These are phyloP conservation scores for Cercospora sesami DNA, from an alignment of 2,329 filamentous ascomycete genomes.

Conservation along the genomic window DNA sequence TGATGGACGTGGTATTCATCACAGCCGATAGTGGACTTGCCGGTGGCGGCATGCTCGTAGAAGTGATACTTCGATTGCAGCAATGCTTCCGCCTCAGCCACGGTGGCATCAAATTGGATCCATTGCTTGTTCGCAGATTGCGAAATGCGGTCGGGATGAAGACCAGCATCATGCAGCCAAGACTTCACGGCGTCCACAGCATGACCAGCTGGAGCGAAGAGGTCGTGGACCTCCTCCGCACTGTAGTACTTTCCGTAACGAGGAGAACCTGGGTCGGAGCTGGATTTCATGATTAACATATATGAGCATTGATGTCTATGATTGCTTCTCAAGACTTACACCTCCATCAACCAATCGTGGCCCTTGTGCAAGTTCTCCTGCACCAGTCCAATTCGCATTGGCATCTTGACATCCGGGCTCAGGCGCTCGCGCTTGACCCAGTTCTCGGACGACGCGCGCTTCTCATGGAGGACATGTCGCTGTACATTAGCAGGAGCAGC, in stretches of 20 bases:
- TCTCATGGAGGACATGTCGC: conserved; percentile 48
- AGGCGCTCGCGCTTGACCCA: conserved; percentile 44
- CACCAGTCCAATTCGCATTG: conserved; percentile 33
- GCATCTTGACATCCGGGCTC: conserved; percentile 29
- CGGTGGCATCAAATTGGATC: conserved; percentile 47
- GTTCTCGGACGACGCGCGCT: conserved; percentile 39
- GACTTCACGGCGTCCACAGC: conserved; percentile 41
- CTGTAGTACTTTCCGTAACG: conserved; percentile 47
- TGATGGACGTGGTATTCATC: conserved; percentile 50
- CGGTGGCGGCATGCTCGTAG: conserved; percentile 58
- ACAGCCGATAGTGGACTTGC: conserved; percentile 44
- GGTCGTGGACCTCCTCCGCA: conserved; percentile 42
- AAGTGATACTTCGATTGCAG: conserved; percentile 57
- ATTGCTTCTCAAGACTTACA: conserved; percentile 10
- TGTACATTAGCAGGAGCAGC: conserved; percentile 26
- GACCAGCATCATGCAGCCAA: conserved; percentile 43
- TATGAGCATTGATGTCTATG: neutral
- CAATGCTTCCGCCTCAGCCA: conserved; percentile 42
- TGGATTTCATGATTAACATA: neutral
- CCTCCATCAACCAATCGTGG: conserved; percentile 25
- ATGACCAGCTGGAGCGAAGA: conserved; percentile 43
- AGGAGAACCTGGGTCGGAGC: conserved; percentile 26
- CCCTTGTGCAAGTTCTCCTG: conserved; percentile 27
- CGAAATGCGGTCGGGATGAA: conserved; percentile 36
- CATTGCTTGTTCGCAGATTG: conserved; percentile 41